Conservation (phyloP, 257 asterid genomes). For the Ophiorrhiza pumila region DNA sequence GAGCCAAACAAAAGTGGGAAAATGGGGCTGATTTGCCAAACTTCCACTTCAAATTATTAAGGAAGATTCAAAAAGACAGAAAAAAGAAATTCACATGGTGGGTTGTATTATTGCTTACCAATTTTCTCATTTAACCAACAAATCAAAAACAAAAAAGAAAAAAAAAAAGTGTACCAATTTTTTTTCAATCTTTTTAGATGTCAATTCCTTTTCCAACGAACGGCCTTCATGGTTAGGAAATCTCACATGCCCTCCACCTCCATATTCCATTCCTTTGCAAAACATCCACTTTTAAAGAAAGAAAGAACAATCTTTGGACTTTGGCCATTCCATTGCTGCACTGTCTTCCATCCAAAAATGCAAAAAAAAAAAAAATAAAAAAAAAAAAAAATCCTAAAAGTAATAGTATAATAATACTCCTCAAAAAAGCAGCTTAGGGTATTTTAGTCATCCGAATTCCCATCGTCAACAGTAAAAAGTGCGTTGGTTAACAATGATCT, state of each 20-base stretch:
- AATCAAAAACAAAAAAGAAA: background rate
- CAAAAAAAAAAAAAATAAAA: background rate
- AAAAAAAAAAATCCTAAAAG: background rate
- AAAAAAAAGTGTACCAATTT: background rate
- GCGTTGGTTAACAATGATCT: constrained; percentile 26
- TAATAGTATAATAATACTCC: background rate
- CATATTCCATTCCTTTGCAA: background rate
- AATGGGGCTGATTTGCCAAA: constrained; percentile 3
- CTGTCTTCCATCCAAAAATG: background rate
- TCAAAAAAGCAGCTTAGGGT: constrained; percentile 12
- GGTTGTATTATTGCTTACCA: background rate
- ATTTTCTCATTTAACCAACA: background rate
- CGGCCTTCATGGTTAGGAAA: constrained; percentile 1
- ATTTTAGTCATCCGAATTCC: constrained; percentile 23
- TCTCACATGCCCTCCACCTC: constrained; percentile 11
- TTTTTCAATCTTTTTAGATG: constrained; percentile 14
- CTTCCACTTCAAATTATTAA: background rate
- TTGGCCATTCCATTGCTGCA: background rate
- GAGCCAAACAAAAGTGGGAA: constrained; percentile 7
- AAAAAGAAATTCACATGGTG: constrained; percentile 1
- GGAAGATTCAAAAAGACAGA: background rate
- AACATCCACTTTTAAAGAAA: background rate
- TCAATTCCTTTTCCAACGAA: background rate
- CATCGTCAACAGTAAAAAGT: constrained; percentile 9
- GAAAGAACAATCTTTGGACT: background rate